These are phyloP conservation scores for Kalmusia sp. DNA, from an alignment of 2,329 filamentous ascomycete species.

Conservation along the genomic window DNA sequence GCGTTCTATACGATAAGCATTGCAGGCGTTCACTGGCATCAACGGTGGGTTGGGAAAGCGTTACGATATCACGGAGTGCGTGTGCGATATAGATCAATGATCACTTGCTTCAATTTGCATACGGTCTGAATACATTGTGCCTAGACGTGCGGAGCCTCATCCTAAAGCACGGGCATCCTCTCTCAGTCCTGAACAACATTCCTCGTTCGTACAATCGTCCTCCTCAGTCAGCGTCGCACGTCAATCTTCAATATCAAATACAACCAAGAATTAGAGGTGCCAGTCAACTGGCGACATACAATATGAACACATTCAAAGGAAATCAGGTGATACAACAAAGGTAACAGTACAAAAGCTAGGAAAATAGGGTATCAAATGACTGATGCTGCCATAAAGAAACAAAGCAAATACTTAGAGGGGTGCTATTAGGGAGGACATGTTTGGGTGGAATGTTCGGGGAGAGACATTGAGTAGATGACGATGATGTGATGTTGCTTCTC, in stretches of 20 bases:
- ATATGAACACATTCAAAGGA: not conserved
- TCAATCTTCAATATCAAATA: not conserved
- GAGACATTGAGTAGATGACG: too few relatives aligned
- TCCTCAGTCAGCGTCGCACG: too few relatives aligned
- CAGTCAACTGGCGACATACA: not conserved
- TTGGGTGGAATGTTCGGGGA: too few relatives aligned
- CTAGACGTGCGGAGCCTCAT: too few relatives aligned
- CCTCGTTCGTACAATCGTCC: not conserved
- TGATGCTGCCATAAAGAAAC: not conserved
- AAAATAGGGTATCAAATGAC: constrained; percentile 9
- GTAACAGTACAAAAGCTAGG: not conserved
- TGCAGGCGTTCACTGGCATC: constrained; percentile 17
- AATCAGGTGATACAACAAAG: not conserved
- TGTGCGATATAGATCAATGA: not conserved
- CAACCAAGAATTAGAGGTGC: not conserved
- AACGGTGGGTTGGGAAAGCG: not conserved
- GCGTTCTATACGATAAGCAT: constrained; percentile 14
- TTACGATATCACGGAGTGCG: constrained; percentile 4
- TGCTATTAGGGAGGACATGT: not conserved
- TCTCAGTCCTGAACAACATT: too few relatives aligned
- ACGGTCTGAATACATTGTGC: not conserved
- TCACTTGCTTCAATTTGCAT: not conserved
- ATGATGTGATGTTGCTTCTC: too few relatives aligned
- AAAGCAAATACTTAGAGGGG: not conserved
- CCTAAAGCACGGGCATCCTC: too few relatives aligned